Conservation (phyloP, 139 green algal species). For the Raphidocelis subcapitata region DNA sequence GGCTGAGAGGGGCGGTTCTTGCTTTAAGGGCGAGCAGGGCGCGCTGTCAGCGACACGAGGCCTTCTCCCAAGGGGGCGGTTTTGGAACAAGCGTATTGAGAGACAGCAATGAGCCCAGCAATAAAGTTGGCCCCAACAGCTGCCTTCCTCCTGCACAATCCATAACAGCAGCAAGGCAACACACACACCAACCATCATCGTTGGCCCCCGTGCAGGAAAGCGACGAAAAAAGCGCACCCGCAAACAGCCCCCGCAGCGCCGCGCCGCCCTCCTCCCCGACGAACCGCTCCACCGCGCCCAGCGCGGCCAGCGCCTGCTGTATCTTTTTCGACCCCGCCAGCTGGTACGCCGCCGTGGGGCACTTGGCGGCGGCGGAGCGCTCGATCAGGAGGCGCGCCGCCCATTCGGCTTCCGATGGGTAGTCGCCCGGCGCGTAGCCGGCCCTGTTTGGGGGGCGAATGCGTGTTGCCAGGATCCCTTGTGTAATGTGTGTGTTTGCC, state of each 20-base stretch:
- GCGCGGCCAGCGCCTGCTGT: conserved; percentile 82
- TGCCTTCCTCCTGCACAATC: no score
- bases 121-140: no score
- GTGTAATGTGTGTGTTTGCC: not conserved
- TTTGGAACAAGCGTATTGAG: no score
- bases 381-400: conserved; percentile 77
- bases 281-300: conserved; percentile 70
- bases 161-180: no score
- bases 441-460: conserved; percentile 7
- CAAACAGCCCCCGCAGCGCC: conserved; percentile 80
- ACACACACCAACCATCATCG: no score
- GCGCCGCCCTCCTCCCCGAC: conserved; percentile 33
- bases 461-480: not conserved
- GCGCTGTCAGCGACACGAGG: no score
- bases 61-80: no score
- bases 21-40: no score
- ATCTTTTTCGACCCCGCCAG: conserved; percentile 95
- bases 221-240: no score
- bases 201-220: no score
- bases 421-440: conserved; percentile 87
- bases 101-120: no score
- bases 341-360: conserved; percentile 87
- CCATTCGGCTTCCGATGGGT: conserved; percentile 57
- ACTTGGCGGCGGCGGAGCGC: conserved; percentile 75
- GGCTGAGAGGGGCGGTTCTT: no score